These are phyloP conservation scores for Furcasterigmium furcatum DNA, from an alignment of 2,329 filamentous ascomycete species.

Conservation along the genomic window DNA sequence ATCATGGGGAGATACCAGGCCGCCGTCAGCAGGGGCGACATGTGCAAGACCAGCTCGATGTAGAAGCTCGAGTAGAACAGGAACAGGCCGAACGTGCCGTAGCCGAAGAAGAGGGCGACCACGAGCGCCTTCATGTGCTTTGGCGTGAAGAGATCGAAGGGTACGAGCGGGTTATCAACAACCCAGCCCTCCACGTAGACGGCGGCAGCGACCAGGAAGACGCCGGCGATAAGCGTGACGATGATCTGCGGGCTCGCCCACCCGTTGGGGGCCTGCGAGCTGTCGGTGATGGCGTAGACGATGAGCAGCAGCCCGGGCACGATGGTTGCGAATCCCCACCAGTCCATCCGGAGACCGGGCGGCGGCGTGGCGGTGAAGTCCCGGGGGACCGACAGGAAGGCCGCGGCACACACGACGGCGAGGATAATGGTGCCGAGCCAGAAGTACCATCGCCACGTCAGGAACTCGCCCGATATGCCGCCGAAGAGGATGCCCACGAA, in stretches of 20 bases:
- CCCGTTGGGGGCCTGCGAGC: conserved; percentile 55
- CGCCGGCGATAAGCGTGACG: conserved; percentile 55
- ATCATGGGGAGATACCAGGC: conserved; percentile 69
- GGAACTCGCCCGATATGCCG: conserved; percentile 57
- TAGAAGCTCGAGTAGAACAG: conserved; percentile 64
- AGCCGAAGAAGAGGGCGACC: conserved; percentile 54
- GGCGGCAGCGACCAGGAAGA: conserved; percentile 46
- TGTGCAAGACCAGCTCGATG: conserved; percentile 57
- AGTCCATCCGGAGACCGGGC: conserved; percentile 50
- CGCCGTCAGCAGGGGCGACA: conserved; percentile 59
- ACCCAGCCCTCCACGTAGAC: conserved; percentile 63
- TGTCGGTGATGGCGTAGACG: conserved; percentile 66
- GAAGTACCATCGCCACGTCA: conserved; percentile 68
- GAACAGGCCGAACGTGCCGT: conserved; percentile 59
- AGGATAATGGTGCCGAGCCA: conserved; percentile 52
- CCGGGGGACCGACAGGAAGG: conserved; percentile 34
- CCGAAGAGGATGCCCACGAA: conserved; percentile 65
- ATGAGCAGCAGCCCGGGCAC: conserved; percentile 58
- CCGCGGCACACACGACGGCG: conserved; percentile 44
- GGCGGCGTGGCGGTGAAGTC: conserved; percentile 19
- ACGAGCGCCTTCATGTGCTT: conserved; percentile 58
- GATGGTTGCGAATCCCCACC: conserved; percentile 51
- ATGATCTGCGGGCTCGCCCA: conserved; percentile 66
- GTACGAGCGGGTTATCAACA: conserved; percentile 57
- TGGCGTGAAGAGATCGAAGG: conserved; percentile 58